Evolutionary conservation across 768 basidiomycete species (phyloP).

Genomic region (Fibroporia radiculosa): DNA sequence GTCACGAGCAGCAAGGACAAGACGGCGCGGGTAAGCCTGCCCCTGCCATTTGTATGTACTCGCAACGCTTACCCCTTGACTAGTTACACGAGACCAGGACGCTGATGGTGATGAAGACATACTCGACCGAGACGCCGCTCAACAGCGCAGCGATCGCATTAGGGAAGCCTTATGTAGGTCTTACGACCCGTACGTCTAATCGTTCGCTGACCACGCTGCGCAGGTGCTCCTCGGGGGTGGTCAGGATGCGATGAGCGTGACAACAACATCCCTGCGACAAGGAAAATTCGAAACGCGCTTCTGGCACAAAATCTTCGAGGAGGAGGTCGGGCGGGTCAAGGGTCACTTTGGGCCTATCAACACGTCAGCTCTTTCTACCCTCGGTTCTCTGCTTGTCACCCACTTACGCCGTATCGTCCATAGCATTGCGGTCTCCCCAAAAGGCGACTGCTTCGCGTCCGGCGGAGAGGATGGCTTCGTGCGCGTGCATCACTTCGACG

Average conservation of each 20-base stretch:
- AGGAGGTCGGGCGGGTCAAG: slow-evolving; percentile 94
- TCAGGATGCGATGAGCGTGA: slow-evolving; percentile 96
- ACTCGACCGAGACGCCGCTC: slow-evolving; percentile 85
- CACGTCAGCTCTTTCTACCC: slow-evolving; percentile 55
- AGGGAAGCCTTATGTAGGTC: slow-evolving; percentile 70
- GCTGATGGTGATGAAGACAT: slow-evolving; percentile 88
- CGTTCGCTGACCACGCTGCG: neutral
- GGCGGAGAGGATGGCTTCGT: slow-evolving; percentile 97
- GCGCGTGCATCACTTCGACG: slow-evolving; percentile 89
- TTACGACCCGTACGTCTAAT: neutral
- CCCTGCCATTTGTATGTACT: neutral
- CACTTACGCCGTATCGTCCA: slow-evolving; percentile 11
- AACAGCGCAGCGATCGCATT: slow-evolving; percentile 90
- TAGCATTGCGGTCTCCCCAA: slow-evolving; percentile 90
- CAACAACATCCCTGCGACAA: slow-evolving; percentile 87
- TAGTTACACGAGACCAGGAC: slow-evolving; percentile 87
- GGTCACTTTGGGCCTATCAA: slow-evolving; percentile 97
- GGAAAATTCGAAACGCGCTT: slow-evolving; percentile 98
- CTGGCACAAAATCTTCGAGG: slow-evolving; percentile 96
- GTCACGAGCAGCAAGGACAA: slow-evolving; percentile 97
- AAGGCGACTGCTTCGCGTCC: slow-evolving; percentile 82
- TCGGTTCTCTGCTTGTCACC: neutral
- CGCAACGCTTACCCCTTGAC: slow-evolving; percentile 1
- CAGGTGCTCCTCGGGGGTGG: slow-evolving; percentile 92
- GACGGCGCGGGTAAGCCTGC: slow-evolving; percentile 68